Base-by-base conservation (phyloP, 2,329 filamentous ascomycete genomes). In the Epichloe typhina region DNA sequence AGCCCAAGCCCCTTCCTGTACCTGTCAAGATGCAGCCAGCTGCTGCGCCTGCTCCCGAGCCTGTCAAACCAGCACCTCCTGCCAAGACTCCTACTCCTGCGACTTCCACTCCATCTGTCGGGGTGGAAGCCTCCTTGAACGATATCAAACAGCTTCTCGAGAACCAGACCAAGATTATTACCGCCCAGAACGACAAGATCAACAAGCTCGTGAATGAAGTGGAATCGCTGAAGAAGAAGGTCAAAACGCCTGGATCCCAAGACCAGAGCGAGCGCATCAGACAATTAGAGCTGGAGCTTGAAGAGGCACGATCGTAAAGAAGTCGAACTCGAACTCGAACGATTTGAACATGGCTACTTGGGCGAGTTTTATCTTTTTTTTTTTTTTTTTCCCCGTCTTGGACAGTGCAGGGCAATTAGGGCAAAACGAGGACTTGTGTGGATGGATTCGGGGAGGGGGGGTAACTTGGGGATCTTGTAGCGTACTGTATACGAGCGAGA, bases 121-220 rank as follows among this genome's bases (percentile, higher is more conserved):
- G 64, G 7, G 72, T 88, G 12, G 80, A 84, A 59, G 72, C 79
- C 33, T 81, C 83, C 5, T 76, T 95, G 42, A 73, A 79, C 38
- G 79, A 90, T 60, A 93, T 95, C 69, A 91, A 87, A 69, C 72
- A 77, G 50, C 71, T 93, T 58, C 73, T 96, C 36, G 80, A 87
- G 64, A 76, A 79, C 56, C 89, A 95, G 69, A 87, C 79, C 50
- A 80, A 79, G 71, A 80, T 88, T 56, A 86, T 95, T 62, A 80
- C 74, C 54, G 74, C 79, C n/a, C 86, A 95, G 69, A 85, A 79
- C 47, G 77, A 86, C 62, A 83, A 89, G 65, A 88, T 94, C 58
- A 75, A 75, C 47, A 72, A 75, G 31, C 70, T 95, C 46, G 79
- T 85, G 3, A 68, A 72, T 33, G 87, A 94, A 66, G 83, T 95